phyloP scores from a whole-genome alignment of 805 yeast genomes.

The Wickerhamiella musiphila region DNA sequence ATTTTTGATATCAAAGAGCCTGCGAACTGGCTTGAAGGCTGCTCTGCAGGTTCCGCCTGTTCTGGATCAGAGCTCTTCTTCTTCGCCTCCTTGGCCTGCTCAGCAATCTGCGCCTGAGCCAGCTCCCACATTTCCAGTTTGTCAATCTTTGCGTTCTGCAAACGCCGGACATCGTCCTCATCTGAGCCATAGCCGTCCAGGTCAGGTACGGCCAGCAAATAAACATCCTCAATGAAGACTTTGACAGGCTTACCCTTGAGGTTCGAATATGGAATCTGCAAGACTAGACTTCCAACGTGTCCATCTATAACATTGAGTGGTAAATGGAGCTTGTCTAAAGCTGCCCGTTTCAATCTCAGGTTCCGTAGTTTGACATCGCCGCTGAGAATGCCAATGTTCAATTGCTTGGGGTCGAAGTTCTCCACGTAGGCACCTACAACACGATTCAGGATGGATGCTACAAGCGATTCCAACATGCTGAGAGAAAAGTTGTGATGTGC shows the following conservation, averaged over 20 bases:
- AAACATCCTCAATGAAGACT: slow-evolving; percentile 71
- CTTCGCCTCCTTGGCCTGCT: slow-evolving; percentile 21
- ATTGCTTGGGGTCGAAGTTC: slow-evolving; percentile 86
- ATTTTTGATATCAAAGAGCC: slow-evolving; percentile 78
- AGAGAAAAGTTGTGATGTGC: no score
- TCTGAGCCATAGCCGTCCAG: slow-evolving; percentile 30
- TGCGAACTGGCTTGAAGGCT: no score
- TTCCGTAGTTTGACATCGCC: slow-evolving; percentile 84
- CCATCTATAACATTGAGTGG: slow-evolving; percentile 86
- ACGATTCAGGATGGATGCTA: slow-evolving; percentile 27
- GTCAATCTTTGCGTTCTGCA: slow-evolving; percentile 48
- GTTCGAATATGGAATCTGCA: slow-evolving; percentile 95
- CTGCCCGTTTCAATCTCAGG: slow-evolving; percentile 67
- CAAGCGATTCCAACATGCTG: slow-evolving; percentile 27
- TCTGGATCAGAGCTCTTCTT: slow-evolving; percentile 13
- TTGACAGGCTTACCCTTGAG: slow-evolving; percentile 85
- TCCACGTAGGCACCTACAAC: slow-evolving; percentile 47
- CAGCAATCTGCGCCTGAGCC: slow-evolving; percentile 16
- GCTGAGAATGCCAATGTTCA: slow-evolving; percentile 92
- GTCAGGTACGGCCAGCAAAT: slow-evolving; percentile 63
- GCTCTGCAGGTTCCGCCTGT: slow-evolving; percentile 39
- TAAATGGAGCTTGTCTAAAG: slow-evolving; percentile 66
- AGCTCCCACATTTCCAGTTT: slow-evolving; percentile 48
- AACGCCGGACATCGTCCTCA: slow-evolving; percentile 42
- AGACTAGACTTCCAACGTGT: slow-evolving; percentile 69